Evolutionary conservation across 441 rosid genomes (phyloP).

Genomic region (Croton laevigatus): DNA sequence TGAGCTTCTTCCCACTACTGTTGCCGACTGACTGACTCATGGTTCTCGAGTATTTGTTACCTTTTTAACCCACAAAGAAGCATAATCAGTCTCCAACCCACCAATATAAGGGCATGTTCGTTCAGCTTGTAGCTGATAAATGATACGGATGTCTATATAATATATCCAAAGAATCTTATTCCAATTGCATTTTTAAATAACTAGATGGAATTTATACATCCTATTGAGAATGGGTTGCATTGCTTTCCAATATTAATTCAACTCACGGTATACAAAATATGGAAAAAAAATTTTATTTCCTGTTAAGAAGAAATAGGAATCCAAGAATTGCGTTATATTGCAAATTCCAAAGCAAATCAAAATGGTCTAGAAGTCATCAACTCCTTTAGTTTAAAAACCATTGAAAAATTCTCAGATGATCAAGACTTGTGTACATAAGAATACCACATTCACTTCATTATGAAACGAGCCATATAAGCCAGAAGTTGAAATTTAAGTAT

Average conservation of each 20-base stretch:
- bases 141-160: too few relatives aligned
- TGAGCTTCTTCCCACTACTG: slow-evolving; percentile 49
- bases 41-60: slow-evolving; percentile 21
- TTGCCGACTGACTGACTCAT: slow-evolving; percentile 54
- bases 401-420: not conserved
- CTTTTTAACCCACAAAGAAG: slow-evolving; percentile 17
- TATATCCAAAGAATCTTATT: too few relatives aligned
- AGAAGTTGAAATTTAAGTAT: not conserved
- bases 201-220: too few relatives aligned
- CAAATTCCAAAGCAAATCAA: too few relatives aligned
- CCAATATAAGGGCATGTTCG: not conserved
- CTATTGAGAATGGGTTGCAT: too few relatives aligned
- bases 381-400: not conserved
- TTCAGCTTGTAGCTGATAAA: too few relatives aligned
- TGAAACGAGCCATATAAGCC: not conserved
- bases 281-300: too few relatives aligned
- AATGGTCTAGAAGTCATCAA: not conserved
- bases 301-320: too few relatives aligned
- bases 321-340: too few relatives aligned
- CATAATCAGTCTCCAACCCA: slow-evolving; percentile 16
- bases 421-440: not conserved
- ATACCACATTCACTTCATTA: not conserved
- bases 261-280: too few relatives aligned
- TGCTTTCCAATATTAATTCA: too few relatives aligned
- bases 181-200: too few relatives aligned